Percentiles rank a stretch among this genome's conserved stretches.
phyloP scores from a whole-genome alignment of 192 early-diverging fungal genomes.

The Linnemannia exigua region DNA sequence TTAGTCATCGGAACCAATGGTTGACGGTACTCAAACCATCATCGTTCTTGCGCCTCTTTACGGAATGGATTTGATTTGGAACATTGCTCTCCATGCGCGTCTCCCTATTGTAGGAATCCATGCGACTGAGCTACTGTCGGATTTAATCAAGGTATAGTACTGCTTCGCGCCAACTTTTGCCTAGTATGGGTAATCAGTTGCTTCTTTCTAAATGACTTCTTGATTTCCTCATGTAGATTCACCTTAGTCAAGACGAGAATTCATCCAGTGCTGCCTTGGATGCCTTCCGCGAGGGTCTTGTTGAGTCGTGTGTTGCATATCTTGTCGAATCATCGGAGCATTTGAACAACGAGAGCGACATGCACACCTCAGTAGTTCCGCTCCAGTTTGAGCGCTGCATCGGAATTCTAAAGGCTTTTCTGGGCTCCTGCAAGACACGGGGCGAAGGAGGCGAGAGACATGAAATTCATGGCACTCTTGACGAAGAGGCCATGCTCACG shows the following conservation, averaged over 20 bases:
- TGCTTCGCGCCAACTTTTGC: background rate
- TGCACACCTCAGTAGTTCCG: constrained; percentile 27
- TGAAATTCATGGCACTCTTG: constrained; percentile 58
- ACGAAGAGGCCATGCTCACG: constrained; percentile 58
- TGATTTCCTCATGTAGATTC: constrained; percentile 16
- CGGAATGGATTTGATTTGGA: constrained; percentile 63
- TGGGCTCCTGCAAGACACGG: constrained; percentile 22
- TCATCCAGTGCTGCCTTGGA: constrained; percentile 17
- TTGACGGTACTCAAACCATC: constrained; percentile 23
- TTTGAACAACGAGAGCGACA: constrained; percentile 21
- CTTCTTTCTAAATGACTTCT: background rate
- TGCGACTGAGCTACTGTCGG: constrained; percentile 54
- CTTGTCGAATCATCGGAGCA: constrained; percentile 44
- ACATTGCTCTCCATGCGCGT: constrained; percentile 56
- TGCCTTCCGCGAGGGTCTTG: constrained; percentile 55
- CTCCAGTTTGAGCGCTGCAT: constrained; percentile 61
- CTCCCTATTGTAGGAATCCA: constrained; percentile 50
- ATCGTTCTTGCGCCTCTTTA: constrained; percentile 48
- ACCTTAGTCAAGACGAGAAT: constrained; percentile 34
- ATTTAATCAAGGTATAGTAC: constrained; percentile 32
- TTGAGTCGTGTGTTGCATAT: constrained; percentile 59
- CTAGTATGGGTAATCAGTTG: background rate
- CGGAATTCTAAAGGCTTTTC: constrained; percentile 58
- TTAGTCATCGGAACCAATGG: constrained; percentile 8
- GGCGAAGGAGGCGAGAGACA: constrained; percentile 12